phyloP scores from a whole-genome alignment of 2,329 filamentous ascomycete species.

The Sodiomyces alkalinus region DNA sequence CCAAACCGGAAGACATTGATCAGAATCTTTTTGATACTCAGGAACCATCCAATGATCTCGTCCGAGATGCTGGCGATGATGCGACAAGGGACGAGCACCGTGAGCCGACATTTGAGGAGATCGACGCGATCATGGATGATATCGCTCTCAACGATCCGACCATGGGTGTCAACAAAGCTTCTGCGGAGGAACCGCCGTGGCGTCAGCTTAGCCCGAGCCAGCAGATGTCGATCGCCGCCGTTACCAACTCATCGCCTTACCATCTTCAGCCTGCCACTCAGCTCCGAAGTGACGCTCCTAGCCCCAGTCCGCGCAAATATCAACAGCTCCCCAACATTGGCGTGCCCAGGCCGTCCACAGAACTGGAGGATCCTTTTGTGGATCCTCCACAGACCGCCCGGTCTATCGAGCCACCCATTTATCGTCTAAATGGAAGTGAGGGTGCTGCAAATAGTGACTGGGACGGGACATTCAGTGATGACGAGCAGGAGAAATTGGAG shows the following conservation, averaged over 20 bases:
- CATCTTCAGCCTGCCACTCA: constrained; percentile 35
- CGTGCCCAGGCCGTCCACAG: constrained; percentile 31
- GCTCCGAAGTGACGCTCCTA: constrained; percentile 55
- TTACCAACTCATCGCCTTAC: constrained; percentile 33
- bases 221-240: constrained; percentile 19
- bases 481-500: constrained; percentile 71
- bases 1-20: background rate
- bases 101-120: constrained; percentile 58
- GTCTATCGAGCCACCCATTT: constrained; percentile 40
- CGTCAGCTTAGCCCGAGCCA: constrained; percentile 25
- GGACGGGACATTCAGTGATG: constrained; percentile 72
- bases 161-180: constrained; percentile 54
- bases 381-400: constrained; percentile 33
- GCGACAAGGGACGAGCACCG: constrained; percentile 13
- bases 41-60: background rate
- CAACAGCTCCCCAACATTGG: constrained; percentile 27
- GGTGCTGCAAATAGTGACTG: constrained; percentile 72
- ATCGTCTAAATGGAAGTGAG: constrained; percentile 46
- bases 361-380: constrained; percentile 47
- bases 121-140: constrained; percentile 84
- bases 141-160: constrained; percentile 60
- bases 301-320: constrained; percentile 51
- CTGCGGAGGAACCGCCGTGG: constrained; percentile 27
- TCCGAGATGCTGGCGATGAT: background rate
- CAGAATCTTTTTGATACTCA: too few species aligned